Evolutionary conservation across 164 flowering plant genomes (phyloP), one percentile per base, ranked within the genome.

Genomic region (Macadamia integrifolia): DNA sequence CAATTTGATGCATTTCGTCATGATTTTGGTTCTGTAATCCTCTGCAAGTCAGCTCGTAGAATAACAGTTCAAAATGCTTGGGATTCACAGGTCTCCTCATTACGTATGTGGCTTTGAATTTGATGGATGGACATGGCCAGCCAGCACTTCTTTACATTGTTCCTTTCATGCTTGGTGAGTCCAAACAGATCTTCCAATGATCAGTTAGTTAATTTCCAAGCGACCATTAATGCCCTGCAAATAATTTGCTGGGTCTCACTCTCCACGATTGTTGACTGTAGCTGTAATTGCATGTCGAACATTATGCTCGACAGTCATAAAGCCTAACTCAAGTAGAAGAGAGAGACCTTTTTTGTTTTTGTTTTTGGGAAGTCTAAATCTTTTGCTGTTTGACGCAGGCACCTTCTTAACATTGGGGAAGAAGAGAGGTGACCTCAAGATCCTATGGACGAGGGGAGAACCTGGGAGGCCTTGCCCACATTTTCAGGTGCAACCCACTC

Each of bases 111-210:
- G 97, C 98, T 28, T 65, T 93, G 59, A 90, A 88, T 80, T 79
- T 92, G 82, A 92, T 92, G 98, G 98, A 92, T 67, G 98, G 98
- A 6, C 93, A 90, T 55, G 98, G 98, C 60, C 98, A 92, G 76
- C 98, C 98, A 1, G 98, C 98, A 35, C 78, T 92, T 67, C 93
- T 92, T 12, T 92, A 90, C 83, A 89, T 92, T 31, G 98, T 90
- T 58, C 98, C 98, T 1, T 90, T 88, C 74, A 89, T 91, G 5
- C 86, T 92, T 0, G 96, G 98, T 90, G 84, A 68, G 59, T 72
- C n/a, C 4, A 35, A 11, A 61, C 13, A 61, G 35, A 18, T 18
- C 6, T 15, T 1, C 13, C 2, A 17, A 42, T 14, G 9, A 58
- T 58, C 28, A 17, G 28, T 55, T 35, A 35, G 0, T 35, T 35